These are phyloP conservation scores for Trypanosoma brucei DNA, from an alignment of 208 protist genomes.

Conservation along the genomic window DNA sequence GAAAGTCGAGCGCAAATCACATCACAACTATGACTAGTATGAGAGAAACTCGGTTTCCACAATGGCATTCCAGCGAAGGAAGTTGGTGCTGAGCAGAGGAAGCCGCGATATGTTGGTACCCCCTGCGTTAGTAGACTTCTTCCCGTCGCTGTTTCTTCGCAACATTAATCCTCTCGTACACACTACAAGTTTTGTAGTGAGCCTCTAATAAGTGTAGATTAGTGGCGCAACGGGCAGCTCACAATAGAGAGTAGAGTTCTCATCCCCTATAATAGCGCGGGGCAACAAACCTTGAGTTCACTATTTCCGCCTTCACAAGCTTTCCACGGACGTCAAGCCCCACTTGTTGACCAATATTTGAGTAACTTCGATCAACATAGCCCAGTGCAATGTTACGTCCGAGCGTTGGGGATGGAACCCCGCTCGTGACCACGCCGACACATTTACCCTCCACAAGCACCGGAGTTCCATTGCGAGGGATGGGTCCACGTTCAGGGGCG, in stretches of 20 bases:
- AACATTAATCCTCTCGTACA: too few relatives aligned
- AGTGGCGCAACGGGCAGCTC: too few relatives aligned
- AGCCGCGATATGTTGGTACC: too few relatives aligned
- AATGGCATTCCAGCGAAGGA: too few relatives aligned
- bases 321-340: constrained; percentile 90
- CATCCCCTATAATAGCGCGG: constrained; percentile 38
- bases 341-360: constrained; percentile 72
- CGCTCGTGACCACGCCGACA: constrained; percentile 91
- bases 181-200: too few relatives aligned
- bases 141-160: too few relatives aligned
- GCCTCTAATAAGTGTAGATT: too few relatives aligned
- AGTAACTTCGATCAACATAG: constrained; percentile 79
- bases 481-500: constrained; percentile 55
- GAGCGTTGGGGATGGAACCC: constrained; percentile 83
- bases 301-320: constrained; percentile 63
- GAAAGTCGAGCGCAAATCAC: not conserved
- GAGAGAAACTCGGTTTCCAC: too few relatives aligned
- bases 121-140: too few relatives aligned
- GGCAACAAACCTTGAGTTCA: constrained; percentile 92
- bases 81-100: too few relatives aligned
- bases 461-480: constrained; percentile 77
- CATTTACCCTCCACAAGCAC: constrained; percentile 65
- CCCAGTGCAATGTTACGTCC: constrained; percentile 89
- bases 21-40: too few relatives aligned
- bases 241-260: not conserved